Evolutionary conservation across 345 rosid species (phyloP).

Genomic region (Ceriops zippeliana): DNA sequence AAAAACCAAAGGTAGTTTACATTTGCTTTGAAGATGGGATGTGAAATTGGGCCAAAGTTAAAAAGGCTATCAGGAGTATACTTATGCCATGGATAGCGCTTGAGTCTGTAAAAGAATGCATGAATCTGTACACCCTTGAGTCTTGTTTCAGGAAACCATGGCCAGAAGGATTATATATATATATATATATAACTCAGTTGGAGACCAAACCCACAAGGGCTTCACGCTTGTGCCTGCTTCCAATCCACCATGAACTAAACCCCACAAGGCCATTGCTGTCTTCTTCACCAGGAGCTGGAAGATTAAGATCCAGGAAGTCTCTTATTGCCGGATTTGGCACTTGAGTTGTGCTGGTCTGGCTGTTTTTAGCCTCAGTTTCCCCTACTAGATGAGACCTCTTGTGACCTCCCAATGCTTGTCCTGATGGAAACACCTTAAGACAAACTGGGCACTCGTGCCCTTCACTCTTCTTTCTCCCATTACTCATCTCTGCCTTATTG

Average conservation of each 20-base stretch:
- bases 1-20: not conserved
- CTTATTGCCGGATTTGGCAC: slow-evolving; percentile 27
- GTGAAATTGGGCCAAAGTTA: slow-evolving; percentile 1
- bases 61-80: slow-evolving; percentile 7
- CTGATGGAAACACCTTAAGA: slow-evolving; percentile 56
- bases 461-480: slow-evolving; percentile 27
- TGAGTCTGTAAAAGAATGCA: slow-evolving; percentile 44
- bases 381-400: slow-evolving; percentile 60
- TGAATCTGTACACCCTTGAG: slow-evolving; percentile 38
- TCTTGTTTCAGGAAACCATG: slow-evolving; percentile 10
- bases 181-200: slow-evolving; percentile 20
- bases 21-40: not conserved
- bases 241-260: slow-evolving; percentile 52
- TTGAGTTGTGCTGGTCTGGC: slow-evolving; percentile 9
- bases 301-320: slow-evolving; percentile 49
- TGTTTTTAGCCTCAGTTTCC: slow-evolving; percentile 19
- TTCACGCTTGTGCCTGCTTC: slow-evolving; percentile 44
- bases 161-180: not conserved
- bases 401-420: slow-evolving; percentile 88
- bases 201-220: slow-evolving; percentile 39
- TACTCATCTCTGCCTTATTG: slow-evolving; percentile 19
- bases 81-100: slow-evolving; percentile 9
- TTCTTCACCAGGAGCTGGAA: slow-evolving; percentile 54
- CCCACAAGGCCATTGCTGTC: slow-evolving; percentile 37
- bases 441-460: slow-evolving; percentile 64